These are phyloP conservation scores for Neurospora crassa DNA, from an alignment of 2,329 filamentous ascomycete species.

Conservation along the genomic window DNA sequence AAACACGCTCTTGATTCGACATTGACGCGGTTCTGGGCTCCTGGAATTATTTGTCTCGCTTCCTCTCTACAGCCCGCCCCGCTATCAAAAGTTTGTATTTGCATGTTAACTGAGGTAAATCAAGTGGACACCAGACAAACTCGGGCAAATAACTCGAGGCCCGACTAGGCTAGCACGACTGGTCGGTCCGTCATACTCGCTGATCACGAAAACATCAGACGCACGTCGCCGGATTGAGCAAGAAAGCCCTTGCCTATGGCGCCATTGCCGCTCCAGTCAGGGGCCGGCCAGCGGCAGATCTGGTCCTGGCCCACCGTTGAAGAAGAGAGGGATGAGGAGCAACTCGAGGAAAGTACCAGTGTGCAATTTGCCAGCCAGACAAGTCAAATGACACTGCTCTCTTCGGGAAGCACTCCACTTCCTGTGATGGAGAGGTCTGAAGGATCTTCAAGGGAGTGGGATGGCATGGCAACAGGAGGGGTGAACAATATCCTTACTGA, in stretches of 20 bases:
- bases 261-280: slow-evolving; percentile 5
- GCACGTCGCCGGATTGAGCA: slow-evolving; percentile 10
- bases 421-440: neutral
- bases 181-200: neutral
- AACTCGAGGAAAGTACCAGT: slow-evolving; percentile 2
- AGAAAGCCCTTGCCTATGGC: slow-evolving; percentile 6
- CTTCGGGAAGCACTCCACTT: slow-evolving; percentile 2
- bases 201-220: slow-evolving; percentile 1
- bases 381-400: slow-evolving; percentile 16
- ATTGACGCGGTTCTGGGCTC: neutral
- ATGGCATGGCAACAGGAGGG: neutral
- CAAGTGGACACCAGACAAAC: neutral
- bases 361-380: slow-evolving; percentile 18
- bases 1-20: neutral
- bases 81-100: neutral
- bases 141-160: neutral
- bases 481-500: neutral
- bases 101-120: neutral
- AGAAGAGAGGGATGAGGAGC: neutral
- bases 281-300: slow-evolving; percentile 1
- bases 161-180: neutral
- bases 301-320: neutral
- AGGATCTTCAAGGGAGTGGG: neutral
- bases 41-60: neutral
- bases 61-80: neutral